Evolutionary conservation across 2,329 filamentous ascomycete genomes (phyloP).

Genomic region (Penicillium sp.): DNA sequence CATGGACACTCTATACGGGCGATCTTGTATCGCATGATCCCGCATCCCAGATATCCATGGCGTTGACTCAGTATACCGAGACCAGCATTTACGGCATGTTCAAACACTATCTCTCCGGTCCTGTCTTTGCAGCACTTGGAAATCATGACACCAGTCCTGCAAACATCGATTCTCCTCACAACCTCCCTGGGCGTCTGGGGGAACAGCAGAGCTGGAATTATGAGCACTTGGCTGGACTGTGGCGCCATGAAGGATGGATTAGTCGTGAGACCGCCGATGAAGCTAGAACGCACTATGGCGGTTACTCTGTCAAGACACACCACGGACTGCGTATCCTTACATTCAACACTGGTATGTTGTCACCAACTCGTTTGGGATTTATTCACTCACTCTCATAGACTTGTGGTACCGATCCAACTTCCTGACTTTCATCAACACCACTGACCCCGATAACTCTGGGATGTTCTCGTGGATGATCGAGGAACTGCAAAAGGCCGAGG

Average conservation of each 20-base stretch:
- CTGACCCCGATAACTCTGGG: constrained; percentile 52
- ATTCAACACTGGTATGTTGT: constrained; percentile 54
- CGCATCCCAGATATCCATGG: constrained; percentile 52
- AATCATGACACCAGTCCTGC: constrained; percentile 59
- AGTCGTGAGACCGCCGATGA: constrained; percentile 45
- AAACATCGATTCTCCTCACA: constrained; percentile 55
- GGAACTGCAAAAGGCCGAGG: constrained; percentile 55
- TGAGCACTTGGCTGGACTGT: constrained; percentile 55
- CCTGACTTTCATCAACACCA: constrained; percentile 55
- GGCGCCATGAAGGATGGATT: constrained; percentile 59
- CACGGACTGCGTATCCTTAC: constrained; percentile 55
- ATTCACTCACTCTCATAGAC: constrained; percentile 15
- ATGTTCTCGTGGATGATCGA: constrained; percentile 52
- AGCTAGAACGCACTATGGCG: constrained; percentile 56
- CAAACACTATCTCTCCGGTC: constrained; percentile 56
- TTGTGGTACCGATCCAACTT: constrained; percentile 42
- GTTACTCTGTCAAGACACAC: constrained; percentile 56
- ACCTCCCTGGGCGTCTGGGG: constrained; percentile 53
- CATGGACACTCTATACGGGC: constrained; percentile 58
- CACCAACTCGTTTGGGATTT: constrained; percentile 21
- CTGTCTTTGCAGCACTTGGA: constrained; percentile 57
- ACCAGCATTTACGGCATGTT: constrained; percentile 56
- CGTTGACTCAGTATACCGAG: constrained; percentile 57
- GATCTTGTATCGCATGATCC: constrained; percentile 58
- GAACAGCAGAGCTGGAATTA: constrained; percentile 61